Evolutionary conservation across 495 filamentous ascomycete species (phyloP).

Genomic region (Choiromyces venosus): DNA sequence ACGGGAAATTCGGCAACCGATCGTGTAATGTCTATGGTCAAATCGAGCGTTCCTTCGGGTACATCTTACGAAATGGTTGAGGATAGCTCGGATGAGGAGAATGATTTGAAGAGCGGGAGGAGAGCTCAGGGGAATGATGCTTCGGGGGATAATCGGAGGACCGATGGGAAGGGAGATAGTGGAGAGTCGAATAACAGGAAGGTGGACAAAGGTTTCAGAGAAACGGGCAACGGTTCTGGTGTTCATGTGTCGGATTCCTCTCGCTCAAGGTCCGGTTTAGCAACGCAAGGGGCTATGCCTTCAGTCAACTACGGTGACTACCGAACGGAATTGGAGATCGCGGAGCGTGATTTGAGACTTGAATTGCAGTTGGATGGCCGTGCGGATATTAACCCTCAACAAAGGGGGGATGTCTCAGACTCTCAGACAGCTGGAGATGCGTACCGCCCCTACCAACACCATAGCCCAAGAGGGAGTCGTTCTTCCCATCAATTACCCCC

Average conservation of each 20-base stretch:
- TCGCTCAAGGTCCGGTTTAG: neutral
- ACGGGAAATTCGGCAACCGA: conserved; percentile 6
- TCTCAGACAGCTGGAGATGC: conserved; percentile 12
- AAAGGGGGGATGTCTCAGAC: conserved; percentile 34
- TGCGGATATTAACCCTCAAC: conserved; percentile 27
- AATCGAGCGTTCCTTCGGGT: conserved; percentile 24
- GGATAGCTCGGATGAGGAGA: conserved; percentile 24
- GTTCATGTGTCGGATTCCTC: conserved; percentile 11
- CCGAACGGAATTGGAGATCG: conserved; percentile 22
- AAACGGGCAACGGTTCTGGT: conserved; percentile 17
- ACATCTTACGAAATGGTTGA: conserved; percentile 36
- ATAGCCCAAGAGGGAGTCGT: conserved; percentile 17
- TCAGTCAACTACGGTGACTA: conserved; percentile 6
- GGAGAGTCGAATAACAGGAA: neutral
- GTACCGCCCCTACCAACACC: conserved; percentile 13
- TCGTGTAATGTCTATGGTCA: conserved; percentile 15
- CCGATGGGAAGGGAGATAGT: neutral
- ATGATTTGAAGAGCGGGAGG: neutral
- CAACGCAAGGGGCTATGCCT: conserved; percentile 14
- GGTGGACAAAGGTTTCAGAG: conserved; percentile 5
- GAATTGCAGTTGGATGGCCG: conserved; percentile 32
- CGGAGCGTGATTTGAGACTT: conserved; percentile 13
- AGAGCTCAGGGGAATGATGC: conserved; percentile 6
- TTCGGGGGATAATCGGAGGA: neutral
- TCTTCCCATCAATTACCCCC: conserved; percentile 15